phyloP scores from a whole-genome alignment of 2,329 filamentous ascomycete genomes.

The Fusarium stilboides region DNA sequence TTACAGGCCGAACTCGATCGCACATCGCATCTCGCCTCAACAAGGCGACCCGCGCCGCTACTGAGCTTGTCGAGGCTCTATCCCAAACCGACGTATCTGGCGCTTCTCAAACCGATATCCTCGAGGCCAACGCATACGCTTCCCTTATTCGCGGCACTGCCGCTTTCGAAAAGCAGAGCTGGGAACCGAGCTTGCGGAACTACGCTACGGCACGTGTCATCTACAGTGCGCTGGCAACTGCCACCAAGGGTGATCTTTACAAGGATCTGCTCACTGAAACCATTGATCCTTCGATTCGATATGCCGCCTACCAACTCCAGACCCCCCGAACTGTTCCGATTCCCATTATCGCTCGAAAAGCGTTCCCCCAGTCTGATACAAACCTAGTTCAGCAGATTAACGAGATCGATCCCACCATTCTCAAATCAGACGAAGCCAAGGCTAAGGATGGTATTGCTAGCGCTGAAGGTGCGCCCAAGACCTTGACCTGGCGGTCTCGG shows the following conservation, averaged over 20 bases:
- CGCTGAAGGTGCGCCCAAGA: conserved; percentile 75
- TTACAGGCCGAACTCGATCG: conserved; percentile 83
- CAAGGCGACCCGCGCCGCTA: conserved; percentile 82
- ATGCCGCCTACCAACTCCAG: conserved; percentile 92
- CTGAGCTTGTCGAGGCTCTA: conserved; percentile 77
- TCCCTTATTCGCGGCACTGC: conserved; percentile 82
- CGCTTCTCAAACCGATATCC: conserved; percentile 78
- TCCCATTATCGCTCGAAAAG: conserved; percentile 81
- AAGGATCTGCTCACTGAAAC: conserved; percentile 89
- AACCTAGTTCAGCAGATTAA: conserved; percentile 78
- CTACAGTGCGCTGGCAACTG: conserved; percentile 80
- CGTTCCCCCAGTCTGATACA: conserved; percentile 78
- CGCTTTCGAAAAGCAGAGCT: conserved; percentile 89
- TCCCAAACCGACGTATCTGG: conserved; percentile 73
- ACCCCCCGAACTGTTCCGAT: conserved; percentile 89
- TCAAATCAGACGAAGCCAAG: conserved; percentile 69
- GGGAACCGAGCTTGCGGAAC: conserved; percentile 82
- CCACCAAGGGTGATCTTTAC: conserved; percentile 78
- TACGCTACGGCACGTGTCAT: conserved; percentile 86
- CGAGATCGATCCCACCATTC: conserved; percentile 76
- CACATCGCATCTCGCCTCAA: conserved; percentile 91
- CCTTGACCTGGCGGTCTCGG: conserved; percentile 87
- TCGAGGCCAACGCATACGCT: conserved; percentile 90
- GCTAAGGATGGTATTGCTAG: conserved; percentile 65
- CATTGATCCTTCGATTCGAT: conserved; percentile 93